Evolutionary conservation across 2,329 filamentous ascomycete genomes (phyloP).

Genomic region (Tolypocladium cylindrosporum): DNA sequence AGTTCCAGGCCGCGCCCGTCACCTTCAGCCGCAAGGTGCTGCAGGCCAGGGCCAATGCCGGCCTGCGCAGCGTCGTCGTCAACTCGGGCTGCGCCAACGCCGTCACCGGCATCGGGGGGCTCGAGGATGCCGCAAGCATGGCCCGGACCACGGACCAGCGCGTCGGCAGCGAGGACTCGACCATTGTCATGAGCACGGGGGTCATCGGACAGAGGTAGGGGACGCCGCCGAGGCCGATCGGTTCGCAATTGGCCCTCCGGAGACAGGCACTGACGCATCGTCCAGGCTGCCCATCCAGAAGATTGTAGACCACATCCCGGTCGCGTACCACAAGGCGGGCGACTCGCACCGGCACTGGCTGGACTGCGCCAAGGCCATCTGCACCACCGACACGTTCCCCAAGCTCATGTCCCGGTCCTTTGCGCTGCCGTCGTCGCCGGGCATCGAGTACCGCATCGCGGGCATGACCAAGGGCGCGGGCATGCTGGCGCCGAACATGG

Average conservation of each 20-base stretch:
- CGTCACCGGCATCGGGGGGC: conserved; percentile 81
- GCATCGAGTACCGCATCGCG: conserved; percentile 69
- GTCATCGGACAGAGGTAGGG: conserved; percentile 84
- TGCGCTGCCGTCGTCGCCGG: conserved; percentile 68
- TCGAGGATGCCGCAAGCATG: conserved; percentile 85
- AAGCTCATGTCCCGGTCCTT: conserved; percentile 86
- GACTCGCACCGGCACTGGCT: conserved; percentile 80
- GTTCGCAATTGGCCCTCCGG: background rate
- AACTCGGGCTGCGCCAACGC: conserved; percentile 97
- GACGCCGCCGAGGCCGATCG: background rate
- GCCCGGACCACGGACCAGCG: conserved; percentile 63
- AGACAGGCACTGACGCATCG: conserved; percentile 5
- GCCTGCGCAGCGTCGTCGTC: conserved; percentile 73
- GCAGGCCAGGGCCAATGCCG: conserved; percentile 52
- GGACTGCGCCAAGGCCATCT: conserved; percentile 77
- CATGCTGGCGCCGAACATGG: conserved; percentile 99
- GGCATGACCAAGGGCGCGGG: conserved; percentile 97
- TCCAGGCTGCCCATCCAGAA: conserved; percentile 76
- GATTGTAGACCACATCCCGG: conserved; percentile 74
- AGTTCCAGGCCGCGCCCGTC: conserved; percentile 94
- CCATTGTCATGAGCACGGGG: conserved; percentile 97
- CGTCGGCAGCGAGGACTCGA: conserved; percentile 41
- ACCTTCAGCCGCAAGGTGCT: conserved; percentile 71
- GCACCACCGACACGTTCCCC: conserved; percentile 96
- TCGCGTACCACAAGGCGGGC: conserved; percentile 61